phyloP scores from a whole-genome alignment of 2,329 filamentous ascomycete genomes.

The Talaromyces sp. region DNA sequence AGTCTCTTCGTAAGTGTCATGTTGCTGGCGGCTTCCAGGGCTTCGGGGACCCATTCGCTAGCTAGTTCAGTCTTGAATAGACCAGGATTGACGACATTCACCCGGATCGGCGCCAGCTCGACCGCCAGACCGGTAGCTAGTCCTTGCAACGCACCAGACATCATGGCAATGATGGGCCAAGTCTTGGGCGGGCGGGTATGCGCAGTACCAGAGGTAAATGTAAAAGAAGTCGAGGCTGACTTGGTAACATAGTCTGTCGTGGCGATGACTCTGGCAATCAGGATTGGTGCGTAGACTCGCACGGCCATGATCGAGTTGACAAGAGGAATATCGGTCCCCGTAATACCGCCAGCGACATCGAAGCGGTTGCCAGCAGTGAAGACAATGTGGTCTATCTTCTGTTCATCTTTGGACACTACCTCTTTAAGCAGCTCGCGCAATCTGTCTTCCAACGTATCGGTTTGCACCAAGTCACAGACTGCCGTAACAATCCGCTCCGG shows the following conservation, averaged over 20 bases:
- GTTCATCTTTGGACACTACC: slow-evolving; percentile 10
- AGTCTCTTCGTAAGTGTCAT: slow-evolving; percentile 30
- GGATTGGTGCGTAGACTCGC: slow-evolving; percentile 36
- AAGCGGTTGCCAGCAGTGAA: slow-evolving; percentile 53
- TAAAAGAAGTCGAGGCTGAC: slow-evolving; percentile 46
- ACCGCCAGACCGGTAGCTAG: slow-evolving; percentile 46
- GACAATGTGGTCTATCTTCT: slow-evolving; percentile 51
- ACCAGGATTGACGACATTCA: slow-evolving; percentile 60
- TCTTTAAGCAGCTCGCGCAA: slow-evolving; percentile 2
- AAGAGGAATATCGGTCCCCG: slow-evolving; percentile 14
- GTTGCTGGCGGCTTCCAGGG: slow-evolving; percentile 11
- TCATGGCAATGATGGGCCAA: slow-evolving; percentile 26
- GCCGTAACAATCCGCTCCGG: slow-evolving; percentile 34
- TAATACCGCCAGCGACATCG: slow-evolving; percentile 27
- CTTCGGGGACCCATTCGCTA: neutral
- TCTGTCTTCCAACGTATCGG: slow-evolving; percentile 2
- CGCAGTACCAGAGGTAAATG: slow-evolving; percentile 50
- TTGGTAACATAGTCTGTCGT: slow-evolving; percentile 37
- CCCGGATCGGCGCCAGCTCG: slow-evolving; percentile 59
- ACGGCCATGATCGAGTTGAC: slow-evolving; percentile 22
- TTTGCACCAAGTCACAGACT: slow-evolving; percentile 25
- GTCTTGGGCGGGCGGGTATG: slow-evolving; percentile 29
- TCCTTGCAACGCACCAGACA: slow-evolving; percentile 21
- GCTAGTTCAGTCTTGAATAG: slow-evolving; percentile 45
- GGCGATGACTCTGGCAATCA: slow-evolving; percentile 50